Evolutionary conservation across 371 early-diverging fungal species (phyloP).

Genomic region (Entomophthora muscae): DNA sequence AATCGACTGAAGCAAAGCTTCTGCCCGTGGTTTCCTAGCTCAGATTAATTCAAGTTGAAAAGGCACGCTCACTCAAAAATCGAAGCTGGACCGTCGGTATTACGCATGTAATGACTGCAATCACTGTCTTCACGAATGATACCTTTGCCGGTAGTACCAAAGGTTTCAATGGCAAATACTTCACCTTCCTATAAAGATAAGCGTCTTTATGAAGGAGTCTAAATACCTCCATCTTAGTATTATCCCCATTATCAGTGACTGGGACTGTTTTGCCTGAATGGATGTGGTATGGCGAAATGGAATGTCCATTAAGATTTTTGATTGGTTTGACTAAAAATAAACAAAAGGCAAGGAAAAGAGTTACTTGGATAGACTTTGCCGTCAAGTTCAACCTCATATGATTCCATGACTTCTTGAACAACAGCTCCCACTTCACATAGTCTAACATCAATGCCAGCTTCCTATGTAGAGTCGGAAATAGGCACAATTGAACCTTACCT

Average conservation of each 20-base stretch:
- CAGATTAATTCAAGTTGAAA: background rate
- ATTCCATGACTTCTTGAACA: slow-evolving; percentile 95
- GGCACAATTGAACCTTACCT: too few species aligned
- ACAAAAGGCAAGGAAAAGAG: background rate
- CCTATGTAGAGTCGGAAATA: too few species aligned
- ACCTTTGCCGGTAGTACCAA: slow-evolving; percentile 97
- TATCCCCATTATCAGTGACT: slow-evolving; percentile 77
- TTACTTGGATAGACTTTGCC: slow-evolving; percentile 79
- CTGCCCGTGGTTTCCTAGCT: slow-evolving; percentile 51
- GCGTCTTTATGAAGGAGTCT: background rate
- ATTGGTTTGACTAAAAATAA: slow-evolving; percentile 66
- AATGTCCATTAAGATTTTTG: slow-evolving; percentile 96
- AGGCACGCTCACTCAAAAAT: background rate
- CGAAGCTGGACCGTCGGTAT: slow-evolving; percentile 29
- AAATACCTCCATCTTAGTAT: slow-evolving; percentile 77
- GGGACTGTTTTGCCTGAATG: slow-evolving; percentile 98
- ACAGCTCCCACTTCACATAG: slow-evolving; percentile 96
- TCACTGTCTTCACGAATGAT: slow-evolving; percentile 84
- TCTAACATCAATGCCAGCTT: slow-evolving; percentile 94
- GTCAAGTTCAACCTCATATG: slow-evolving; percentile 92
- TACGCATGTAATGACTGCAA: slow-evolving; percentile 87
- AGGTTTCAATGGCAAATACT: slow-evolving; percentile 97
- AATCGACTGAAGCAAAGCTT: slow-evolving; percentile 72
- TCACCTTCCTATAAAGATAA: slow-evolving; percentile 58
- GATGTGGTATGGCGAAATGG: slow-evolving; percentile 88